A percentile compares a stretch with the other conserved stretches of the same genome.
Evolutionary conservation across 768 basidiomycete genomes (phyloP).

Genomic region (Lentinula aciculospora): DNA sequence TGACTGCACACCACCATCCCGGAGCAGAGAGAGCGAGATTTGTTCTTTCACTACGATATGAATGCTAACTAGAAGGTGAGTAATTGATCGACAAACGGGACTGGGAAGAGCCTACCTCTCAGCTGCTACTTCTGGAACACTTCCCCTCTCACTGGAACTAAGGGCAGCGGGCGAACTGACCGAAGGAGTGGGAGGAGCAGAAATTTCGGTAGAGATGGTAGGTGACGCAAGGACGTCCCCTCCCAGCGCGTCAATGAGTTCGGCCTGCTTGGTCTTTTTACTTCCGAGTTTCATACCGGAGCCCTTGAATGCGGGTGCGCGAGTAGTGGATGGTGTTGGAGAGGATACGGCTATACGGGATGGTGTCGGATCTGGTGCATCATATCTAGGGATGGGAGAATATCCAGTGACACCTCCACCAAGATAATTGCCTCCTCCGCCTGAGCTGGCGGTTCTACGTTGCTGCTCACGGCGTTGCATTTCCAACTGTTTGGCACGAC

Average conservation of each 20-base stretch:
- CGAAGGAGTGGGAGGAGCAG: constrained; percentile 29
- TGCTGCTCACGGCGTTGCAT: constrained; percentile 97
- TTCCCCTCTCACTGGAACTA: constrained; percentile 43
- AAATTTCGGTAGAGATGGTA: constrained; percentile 31
- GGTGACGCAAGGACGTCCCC: constrained; percentile 61
- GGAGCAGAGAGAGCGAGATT: constrained; percentile 72
- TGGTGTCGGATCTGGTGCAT: constrained; percentile 50
- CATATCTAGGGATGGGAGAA: constrained; percentile 63
- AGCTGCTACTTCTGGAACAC: constrained; percentile 67
- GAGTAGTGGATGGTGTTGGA: constrained; percentile 40
- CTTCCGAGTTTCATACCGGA: constrained; percentile 94
- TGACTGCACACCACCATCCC: constrained; percentile 86
- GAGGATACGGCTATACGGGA: constrained; percentile 36
- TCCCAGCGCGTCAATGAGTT: constrained; percentile 83
- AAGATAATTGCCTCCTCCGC: constrained; percentile 52
- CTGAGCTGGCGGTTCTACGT: constrained; percentile 51
- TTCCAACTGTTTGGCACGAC: constrained; percentile 95
- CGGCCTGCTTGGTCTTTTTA: constrained; percentile 88
- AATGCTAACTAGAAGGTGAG: constrained; percentile 43
- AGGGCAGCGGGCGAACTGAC: constrained; percentile 16
- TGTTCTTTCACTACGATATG: constrained; percentile 84
- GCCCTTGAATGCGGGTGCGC: constrained; percentile 83
- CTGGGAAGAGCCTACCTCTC: constrained; percentile 51
- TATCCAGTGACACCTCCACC: constrained; percentile 70
- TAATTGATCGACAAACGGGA: background rate